Conservation (phyloP, 2,329 filamentous ascomycete genomes). For the Claviceps sp. region DNA sequence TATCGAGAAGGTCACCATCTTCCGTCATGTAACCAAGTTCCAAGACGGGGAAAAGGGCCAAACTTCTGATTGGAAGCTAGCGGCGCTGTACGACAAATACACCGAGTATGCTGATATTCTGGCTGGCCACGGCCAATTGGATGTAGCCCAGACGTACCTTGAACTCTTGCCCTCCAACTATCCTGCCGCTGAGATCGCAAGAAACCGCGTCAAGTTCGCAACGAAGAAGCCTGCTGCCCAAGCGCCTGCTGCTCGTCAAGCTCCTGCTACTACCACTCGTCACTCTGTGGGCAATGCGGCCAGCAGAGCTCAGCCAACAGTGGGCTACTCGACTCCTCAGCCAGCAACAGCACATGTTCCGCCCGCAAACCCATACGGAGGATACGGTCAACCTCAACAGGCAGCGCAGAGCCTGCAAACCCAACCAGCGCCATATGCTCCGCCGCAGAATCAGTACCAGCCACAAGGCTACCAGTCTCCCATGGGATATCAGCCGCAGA, state of each 20-base stretch:
- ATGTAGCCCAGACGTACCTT: slow-evolving; percentile 81
- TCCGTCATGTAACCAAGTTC: slow-evolving; percentile 89
- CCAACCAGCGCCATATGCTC: slow-evolving; percentile 23
- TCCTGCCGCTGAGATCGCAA: slow-evolving; percentile 73
- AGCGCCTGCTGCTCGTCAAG: not conserved
- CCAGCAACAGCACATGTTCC: slow-evolving; percentile 14
- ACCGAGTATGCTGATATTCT: slow-evolving; percentile 94
- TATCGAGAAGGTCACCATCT: slow-evolving; percentile 96
- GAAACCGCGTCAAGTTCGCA: slow-evolving; percentile 73
- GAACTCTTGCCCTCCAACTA: slow-evolving; percentile 74
- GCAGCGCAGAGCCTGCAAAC: slow-evolving; percentile 15
- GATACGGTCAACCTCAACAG: slow-evolving; percentile 9
- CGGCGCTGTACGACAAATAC: slow-evolving; percentile 83
- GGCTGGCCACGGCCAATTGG: slow-evolving; percentile 75
- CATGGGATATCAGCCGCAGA: slow-evolving; percentile 38
- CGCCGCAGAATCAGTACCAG: slow-evolving; percentile 24
- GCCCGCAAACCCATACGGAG: slow-evolving; percentile 17
- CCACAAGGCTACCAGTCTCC: slow-evolving; percentile 11
- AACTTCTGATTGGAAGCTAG: slow-evolving; percentile 76
- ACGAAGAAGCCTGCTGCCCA: slow-evolving; percentile 39
- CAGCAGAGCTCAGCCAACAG: slow-evolving; percentile 14
- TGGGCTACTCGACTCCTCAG: slow-evolving; percentile 37
- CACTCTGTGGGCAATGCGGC: slow-evolving; percentile 9
- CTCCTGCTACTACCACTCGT: slow-evolving; percentile 4
- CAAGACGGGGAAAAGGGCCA: slow-evolving; percentile 61